Conservation (phyloP, 495 filamentous ascomycete genomes). For the Chaetomidium leptoderma region DNA sequence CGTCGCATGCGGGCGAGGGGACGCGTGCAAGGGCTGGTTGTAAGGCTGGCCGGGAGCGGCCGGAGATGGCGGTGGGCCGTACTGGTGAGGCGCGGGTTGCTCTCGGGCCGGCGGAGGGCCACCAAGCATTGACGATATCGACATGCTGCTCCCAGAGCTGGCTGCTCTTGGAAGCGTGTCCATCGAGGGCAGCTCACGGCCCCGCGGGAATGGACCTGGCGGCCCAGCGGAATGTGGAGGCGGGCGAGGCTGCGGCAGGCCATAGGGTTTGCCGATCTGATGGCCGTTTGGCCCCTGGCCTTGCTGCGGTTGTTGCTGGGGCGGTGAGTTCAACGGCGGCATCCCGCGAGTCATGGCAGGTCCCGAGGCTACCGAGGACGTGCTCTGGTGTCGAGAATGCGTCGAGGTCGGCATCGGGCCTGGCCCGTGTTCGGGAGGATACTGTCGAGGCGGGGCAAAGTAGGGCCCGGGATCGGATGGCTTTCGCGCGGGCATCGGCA, state of each 20-base stretch:
- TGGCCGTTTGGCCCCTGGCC: slow-evolving; percentile 38
- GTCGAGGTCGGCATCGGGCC: slow-evolving; percentile 40
- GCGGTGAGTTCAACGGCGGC: slow-evolving; percentile 50
- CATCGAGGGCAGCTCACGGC: slow-evolving; percentile 53
- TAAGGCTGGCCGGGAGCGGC: slow-evolving; percentile 45
- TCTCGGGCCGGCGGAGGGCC: slow-evolving; percentile 56
- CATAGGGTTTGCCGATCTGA: slow-evolving; percentile 43
- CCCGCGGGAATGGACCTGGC: slow-evolving; percentile 45
- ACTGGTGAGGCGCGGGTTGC: slow-evolving; percentile 47
- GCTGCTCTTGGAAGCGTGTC: slow-evolving; percentile 45
- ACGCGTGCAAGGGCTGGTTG: slow-evolving; percentile 47
- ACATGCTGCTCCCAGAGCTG: slow-evolving; percentile 73
- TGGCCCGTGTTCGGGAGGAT: slow-evolving; percentile 43
- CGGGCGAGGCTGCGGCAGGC: slow-evolving; percentile 44
- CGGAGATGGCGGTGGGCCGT: slow-evolving; percentile 52
- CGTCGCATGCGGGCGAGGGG: slow-evolving; percentile 45
- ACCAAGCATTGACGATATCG: slow-evolving; percentile 89
- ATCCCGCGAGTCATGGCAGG: slow-evolving; percentile 45
- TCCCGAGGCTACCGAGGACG: slow-evolving; percentile 47
- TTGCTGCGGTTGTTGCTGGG: slow-evolving; percentile 38
- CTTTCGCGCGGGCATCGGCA: slow-evolving; percentile 47
- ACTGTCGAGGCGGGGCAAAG: slow-evolving; percentile 43
- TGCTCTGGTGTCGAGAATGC: slow-evolving; percentile 52
- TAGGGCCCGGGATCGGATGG: slow-evolving; percentile 45
- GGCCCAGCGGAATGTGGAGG: slow-evolving; percentile 52